phyloP scores from a whole-genome alignment of 768 basidiomycete species.

The Boletellus ananas region DNA sequence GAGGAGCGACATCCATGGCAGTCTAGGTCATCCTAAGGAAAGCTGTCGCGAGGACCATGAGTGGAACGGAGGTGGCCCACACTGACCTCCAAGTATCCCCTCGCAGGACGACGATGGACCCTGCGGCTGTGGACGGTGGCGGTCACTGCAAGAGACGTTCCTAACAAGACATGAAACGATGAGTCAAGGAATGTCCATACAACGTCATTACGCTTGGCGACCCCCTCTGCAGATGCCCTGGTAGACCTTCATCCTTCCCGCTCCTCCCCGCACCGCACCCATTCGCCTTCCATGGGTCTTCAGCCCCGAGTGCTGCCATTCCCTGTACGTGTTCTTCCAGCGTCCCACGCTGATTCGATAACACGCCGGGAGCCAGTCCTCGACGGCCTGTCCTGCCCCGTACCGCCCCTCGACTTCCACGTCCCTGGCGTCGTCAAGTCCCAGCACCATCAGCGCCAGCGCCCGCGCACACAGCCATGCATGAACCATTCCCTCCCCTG shows the following conservation, averaged over 20 bases:
- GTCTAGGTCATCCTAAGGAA: too few relatives aligned
- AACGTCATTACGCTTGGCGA: too few relatives aligned
- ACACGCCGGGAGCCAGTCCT: conserved; percentile 25
- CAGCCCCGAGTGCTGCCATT: conserved; percentile 3
- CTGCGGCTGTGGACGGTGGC: too few relatives aligned
- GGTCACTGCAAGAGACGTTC: too few relatives aligned
- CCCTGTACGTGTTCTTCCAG: conserved; percentile 5
- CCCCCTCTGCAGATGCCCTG: neutral
- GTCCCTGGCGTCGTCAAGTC: conserved; percentile 24
- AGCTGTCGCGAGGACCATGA: too few relatives aligned
- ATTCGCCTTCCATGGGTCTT: neutral
- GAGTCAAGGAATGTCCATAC: too few relatives aligned
- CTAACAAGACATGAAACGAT: too few relatives aligned
- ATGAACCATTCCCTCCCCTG: conserved; percentile 72
- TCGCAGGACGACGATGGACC: too few relatives aligned
- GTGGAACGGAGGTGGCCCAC: too few relatives aligned
- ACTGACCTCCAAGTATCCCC: too few relatives aligned
- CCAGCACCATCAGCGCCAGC: conserved; percentile 57
- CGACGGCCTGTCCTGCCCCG: conserved; percentile 18
- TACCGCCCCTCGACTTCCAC: conserved; percentile 17
- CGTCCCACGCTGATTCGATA: conserved; percentile 17
- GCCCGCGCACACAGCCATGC: conserved; percentile 63
- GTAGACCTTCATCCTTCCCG: conserved; percentile 27
- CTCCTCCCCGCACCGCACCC: conserved; percentile 13
- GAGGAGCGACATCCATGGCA: too few relatives aligned